Conservation (phyloP, 495 filamentous ascomycete species). For the Lasiosphaeris hirsuta region DNA sequence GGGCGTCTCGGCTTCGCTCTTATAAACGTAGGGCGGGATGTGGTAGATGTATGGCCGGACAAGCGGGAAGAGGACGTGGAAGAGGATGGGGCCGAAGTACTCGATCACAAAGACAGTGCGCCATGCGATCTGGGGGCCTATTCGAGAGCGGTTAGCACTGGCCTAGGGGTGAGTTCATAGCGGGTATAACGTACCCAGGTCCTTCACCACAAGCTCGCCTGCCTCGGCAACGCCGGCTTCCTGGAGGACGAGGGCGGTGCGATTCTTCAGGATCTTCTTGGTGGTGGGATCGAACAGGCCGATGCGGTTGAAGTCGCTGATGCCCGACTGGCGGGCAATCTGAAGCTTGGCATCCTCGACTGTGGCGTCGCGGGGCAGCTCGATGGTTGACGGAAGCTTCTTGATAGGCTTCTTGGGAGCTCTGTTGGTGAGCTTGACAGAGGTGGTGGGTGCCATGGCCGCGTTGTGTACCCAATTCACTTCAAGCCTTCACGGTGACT, state of each 20-base stretch:
- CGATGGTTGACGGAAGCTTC: conserved; percentile 65
- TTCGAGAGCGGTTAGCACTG: conserved; percentile 13
- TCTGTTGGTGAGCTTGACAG: conserved; percentile 43
- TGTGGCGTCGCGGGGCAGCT: conserved; percentile 56
- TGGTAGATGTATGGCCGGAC: conserved; percentile 72
- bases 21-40: conserved; percentile 49
- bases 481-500: too few species aligned
- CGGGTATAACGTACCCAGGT: conserved; percentile 64
- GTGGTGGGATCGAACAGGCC: conserved; percentile 70
- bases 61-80: conserved; percentile 66
- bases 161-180: background rate
- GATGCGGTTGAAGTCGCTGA: conserved; percentile 58
- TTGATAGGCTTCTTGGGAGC: conserved; percentile 59
- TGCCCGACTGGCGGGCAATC: conserved; percentile 43
- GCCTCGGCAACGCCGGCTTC: conserved; percentile 62
- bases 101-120: conserved; percentile 91
- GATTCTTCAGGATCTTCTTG: conserved; percentile 57
- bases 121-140: conserved; percentile 91
- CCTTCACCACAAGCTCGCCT: conserved; percentile 82
- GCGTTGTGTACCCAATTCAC: background rate
- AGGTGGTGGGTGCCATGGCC: conserved; percentile 32
- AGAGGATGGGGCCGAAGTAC: conserved; percentile 90
- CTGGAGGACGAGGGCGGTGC: conserved; percentile 52
- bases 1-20: conserved; percentile 35
- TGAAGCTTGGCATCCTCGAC: conserved; percentile 55